Evolutionary conservation across 805 yeast genomes (phyloP).

Genomic region (Spencermartinsiella europaea): DNA sequence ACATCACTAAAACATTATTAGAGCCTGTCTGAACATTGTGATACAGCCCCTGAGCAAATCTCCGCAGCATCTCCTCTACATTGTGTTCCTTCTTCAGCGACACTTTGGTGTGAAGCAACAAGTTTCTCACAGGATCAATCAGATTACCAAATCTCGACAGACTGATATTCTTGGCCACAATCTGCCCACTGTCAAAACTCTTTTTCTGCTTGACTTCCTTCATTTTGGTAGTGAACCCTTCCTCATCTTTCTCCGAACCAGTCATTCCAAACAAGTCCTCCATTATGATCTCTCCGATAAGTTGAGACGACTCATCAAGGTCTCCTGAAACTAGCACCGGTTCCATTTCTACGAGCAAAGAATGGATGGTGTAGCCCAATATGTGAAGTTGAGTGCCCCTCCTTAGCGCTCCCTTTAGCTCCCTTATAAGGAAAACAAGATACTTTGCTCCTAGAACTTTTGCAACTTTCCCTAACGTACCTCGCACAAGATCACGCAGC

Average conservation of each 20-base stretch:
- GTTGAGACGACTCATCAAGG: constrained; percentile 53
- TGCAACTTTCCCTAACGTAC: constrained; percentile 62
- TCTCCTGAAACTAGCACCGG: constrained; percentile 56
- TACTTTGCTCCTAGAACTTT: constrained; percentile 65
- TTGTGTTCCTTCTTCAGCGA: constrained; percentile 65
- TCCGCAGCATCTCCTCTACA: constrained; percentile 69
- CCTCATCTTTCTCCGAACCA: constrained; percentile 92
- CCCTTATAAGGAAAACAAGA: constrained; percentile 68
- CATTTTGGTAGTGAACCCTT: constrained; percentile 78
- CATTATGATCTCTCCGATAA: constrained; percentile 72
- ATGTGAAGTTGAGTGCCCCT: constrained; percentile 94
- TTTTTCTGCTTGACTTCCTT: constrained; percentile 87
- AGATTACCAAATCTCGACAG: constrained; percentile 52
- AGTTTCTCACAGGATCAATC: constrained; percentile 61
- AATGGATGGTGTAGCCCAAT: constrained; percentile 80
- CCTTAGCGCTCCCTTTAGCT: constrained; percentile 69
- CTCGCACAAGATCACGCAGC: constrained; percentile 79
- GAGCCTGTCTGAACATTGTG: constrained; percentile 58
- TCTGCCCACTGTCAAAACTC: constrained; percentile 81
- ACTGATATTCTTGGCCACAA: constrained; percentile 60
- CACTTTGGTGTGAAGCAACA: constrained; percentile 57
- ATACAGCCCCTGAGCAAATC: constrained; percentile 74
- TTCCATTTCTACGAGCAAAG: constrained; percentile 52
- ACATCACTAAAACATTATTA: constrained; percentile 57
- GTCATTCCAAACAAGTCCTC: constrained; percentile 89